phyloP scores from a whole-genome alignment of 768 basidiomycete species.

The Kwoniella botswanensis region DNA sequence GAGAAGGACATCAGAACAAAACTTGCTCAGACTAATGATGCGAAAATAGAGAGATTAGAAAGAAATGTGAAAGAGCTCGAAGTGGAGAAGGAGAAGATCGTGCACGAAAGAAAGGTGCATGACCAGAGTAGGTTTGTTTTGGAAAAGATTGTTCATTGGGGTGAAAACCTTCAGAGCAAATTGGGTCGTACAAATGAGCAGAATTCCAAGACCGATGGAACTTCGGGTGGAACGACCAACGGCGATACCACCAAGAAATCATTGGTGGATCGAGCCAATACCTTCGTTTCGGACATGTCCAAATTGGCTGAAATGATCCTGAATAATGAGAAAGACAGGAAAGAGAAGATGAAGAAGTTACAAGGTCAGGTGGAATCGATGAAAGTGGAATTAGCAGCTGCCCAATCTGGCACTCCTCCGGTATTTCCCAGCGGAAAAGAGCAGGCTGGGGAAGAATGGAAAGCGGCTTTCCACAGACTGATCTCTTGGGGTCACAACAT shows the following conservation, averaged over 20 bases:
- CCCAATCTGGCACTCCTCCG: neutral
- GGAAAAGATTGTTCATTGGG: neutral
- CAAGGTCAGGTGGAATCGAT: conserved; percentile 8
- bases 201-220: neutral
- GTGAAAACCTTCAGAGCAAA: conserved; percentile 2
- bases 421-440: neutral
- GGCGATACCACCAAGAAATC: neutral
- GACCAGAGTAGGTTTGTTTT: neutral
- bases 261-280: conserved; percentile 1
- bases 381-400: neutral
- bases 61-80: conserved; percentile 11
- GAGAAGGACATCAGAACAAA: conserved; percentile 1
- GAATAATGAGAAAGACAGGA: neutral
- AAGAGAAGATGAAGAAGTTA: conserved; percentile 9
- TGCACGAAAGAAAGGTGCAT: neutral
- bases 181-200: neutral
- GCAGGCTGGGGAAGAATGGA: neutral
- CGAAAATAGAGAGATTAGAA: neutral
- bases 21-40: neutral
- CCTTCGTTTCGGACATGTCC: neutral
- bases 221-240: neutral
- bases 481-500: conserved; percentile 24
- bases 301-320: neutral
- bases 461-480: conserved; percentile 63
- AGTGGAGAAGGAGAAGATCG: conserved; percentile 61